phyloP scores from a whole-genome alignment of 2,329 filamentous ascomycete species.

The Aplosporella prunicola region DNA sequence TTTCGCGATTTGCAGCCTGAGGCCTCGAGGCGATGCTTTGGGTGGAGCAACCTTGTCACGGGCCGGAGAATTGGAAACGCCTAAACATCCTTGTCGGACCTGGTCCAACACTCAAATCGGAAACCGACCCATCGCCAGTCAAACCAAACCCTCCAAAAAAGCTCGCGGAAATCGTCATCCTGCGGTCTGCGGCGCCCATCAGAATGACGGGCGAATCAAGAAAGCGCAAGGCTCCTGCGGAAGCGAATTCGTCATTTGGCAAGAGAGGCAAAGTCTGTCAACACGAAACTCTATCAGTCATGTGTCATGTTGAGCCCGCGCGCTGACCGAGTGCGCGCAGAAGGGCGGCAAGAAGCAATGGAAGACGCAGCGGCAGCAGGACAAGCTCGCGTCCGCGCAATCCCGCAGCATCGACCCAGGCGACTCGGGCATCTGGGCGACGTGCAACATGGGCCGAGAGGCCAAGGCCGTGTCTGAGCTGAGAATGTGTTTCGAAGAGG shows the following conservation, averaged over 20 bases:
- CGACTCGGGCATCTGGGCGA: slow-evolving; percentile 68
- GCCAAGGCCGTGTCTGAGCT: slow-evolving; percentile 60
- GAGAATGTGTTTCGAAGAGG: slow-evolving; percentile 55
- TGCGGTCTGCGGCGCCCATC: background rate
- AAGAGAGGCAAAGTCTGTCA: slow-evolving; percentile 12
- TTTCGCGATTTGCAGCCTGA: too few relatives aligned
- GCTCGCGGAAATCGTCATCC: slow-evolving; percentile 14
- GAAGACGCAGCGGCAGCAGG: slow-evolving; percentile 1
- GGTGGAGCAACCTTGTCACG: too few relatives aligned
- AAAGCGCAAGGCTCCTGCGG: slow-evolving; percentile 12
- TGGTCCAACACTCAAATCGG: too few relatives aligned
- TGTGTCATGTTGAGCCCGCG: background rate
- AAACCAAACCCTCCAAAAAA: too few relatives aligned
- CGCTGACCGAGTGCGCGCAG: background rate
- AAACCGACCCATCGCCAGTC: too few relatives aligned
- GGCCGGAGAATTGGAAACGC: slow-evolving; percentile 8
- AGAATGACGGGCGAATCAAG: slow-evolving; percentile 12
- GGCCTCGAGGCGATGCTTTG: too few relatives aligned
- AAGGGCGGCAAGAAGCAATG: slow-evolving; percentile 10
- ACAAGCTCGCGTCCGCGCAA: too few relatives aligned
- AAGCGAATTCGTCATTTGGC: slow-evolving; percentile 2
- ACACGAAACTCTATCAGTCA: background rate
- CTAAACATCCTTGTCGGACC: slow-evolving; percentile 2
- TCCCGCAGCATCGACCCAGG: slow-evolving; percentile 49
- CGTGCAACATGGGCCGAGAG: slow-evolving; percentile 64